phyloP scores from a whole-genome alignment of 805 yeast genomes.

The Torulaspora franciscae region DNA sequence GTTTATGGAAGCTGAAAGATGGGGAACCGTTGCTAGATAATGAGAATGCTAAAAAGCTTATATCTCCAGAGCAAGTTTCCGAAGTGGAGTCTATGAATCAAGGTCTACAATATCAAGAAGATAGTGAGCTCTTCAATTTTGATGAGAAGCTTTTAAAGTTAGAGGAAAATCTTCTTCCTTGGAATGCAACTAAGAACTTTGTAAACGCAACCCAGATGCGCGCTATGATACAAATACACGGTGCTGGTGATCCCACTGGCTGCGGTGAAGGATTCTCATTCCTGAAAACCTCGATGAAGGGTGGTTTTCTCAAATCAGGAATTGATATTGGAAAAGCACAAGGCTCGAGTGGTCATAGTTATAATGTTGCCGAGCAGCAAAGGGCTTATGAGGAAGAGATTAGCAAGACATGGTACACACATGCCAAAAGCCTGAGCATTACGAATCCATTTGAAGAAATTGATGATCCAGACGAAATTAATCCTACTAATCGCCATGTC shows the following conservation, averaged over 20 bases:
- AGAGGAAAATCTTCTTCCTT: slow-evolving; percentile 84
- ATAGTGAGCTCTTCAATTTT: slow-evolving; percentile 54
- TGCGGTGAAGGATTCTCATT: slow-evolving; percentile 86
- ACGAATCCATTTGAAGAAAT: slow-evolving; percentile 37
- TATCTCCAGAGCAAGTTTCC: slow-evolving; percentile 86
- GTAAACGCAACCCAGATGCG: slow-evolving; percentile 93
- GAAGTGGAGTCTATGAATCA: slow-evolving; percentile 87
- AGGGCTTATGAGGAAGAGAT: slow-evolving; percentile 89
- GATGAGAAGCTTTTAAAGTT: slow-evolving; percentile 52
- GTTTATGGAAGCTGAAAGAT: slow-evolving; percentile 84
- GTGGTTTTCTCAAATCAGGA: slow-evolving; percentile 59
- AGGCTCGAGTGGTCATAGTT: slow-evolving; percentile 59
- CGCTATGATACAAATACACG: slow-evolving; percentile 91
- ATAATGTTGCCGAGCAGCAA: slow-evolving; percentile 81
- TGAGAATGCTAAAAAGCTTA: slow-evolving; percentile 74
- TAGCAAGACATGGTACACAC: slow-evolving; percentile 82
- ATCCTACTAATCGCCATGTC: slow-evolving; percentile 33
- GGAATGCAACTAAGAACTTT: slow-evolving; percentile 91
- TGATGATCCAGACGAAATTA: slow-evolving; percentile 36
- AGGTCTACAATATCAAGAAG: slow-evolving; percentile 86
- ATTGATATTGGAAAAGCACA: slow-evolving; percentile 37
- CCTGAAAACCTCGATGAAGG: slow-evolving; percentile 88
- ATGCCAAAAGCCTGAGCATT: slow-evolving; percentile 53
- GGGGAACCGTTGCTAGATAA: slow-evolving; percentile 64
- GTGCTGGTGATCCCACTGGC: slow-evolving; percentile 93